Conservation (phyloP, 2,329 filamentous ascomycete species). For the Boeremia lycopersici region DNA sequence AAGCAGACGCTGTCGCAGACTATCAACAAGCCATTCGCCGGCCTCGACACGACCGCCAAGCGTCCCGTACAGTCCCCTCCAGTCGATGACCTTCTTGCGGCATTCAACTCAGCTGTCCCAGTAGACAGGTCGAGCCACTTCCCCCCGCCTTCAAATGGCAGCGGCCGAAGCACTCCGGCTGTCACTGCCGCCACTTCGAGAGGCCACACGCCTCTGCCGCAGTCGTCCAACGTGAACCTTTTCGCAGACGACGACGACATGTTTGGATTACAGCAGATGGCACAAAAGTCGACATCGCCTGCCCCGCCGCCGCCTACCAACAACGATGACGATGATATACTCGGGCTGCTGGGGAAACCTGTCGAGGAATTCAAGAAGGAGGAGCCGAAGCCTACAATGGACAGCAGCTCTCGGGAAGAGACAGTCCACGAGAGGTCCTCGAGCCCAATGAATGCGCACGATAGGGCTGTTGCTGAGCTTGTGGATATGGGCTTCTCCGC, state of each 20-base stretch:
- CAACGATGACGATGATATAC: slow-evolving; percentile 63
- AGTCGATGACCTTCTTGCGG: slow-evolving; percentile 65
- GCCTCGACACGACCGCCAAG: slow-evolving; percentile 38
- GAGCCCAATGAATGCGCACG: slow-evolving; percentile 60
- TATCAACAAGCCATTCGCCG: slow-evolving; percentile 49
- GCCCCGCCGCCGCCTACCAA: slow-evolving; percentile 30
- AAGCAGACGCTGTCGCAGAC: slow-evolving; percentile 39
- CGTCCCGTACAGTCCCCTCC: slow-evolving; percentile 36
- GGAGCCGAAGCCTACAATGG: slow-evolving; percentile 19
- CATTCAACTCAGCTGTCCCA: slow-evolving; percentile 64
- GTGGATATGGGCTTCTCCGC: slow-evolving; percentile 93
- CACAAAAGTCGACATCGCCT: slow-evolving; percentile 46
- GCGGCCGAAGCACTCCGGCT: slow-evolving; percentile 51
- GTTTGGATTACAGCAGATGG: slow-evolving; percentile 76
- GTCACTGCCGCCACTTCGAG: slow-evolving; percentile 33
- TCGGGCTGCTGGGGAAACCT: slow-evolving; percentile 65
- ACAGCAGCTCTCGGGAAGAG: slow-evolving; percentile 9
- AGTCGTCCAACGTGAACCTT: slow-evolving; percentile 21
- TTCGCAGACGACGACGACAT: slow-evolving; percentile 74
- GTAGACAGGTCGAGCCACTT: slow-evolving; percentile 66
- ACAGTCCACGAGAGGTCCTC: slow-evolving; percentile 25
- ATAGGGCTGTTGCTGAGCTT: slow-evolving; percentile 83
- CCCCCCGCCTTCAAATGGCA: slow-evolving; percentile 52
- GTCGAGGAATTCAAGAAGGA: slow-evolving; percentile 57
- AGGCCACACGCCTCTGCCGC: slow-evolving; percentile 36